A percentile compares a stretch with the other conserved stretches of the same genome.
These are phyloP conservation scores for Metschnikowia koreensis DNA, from an alignment of 805 yeast genomes.

Conservation along the genomic window DNA sequence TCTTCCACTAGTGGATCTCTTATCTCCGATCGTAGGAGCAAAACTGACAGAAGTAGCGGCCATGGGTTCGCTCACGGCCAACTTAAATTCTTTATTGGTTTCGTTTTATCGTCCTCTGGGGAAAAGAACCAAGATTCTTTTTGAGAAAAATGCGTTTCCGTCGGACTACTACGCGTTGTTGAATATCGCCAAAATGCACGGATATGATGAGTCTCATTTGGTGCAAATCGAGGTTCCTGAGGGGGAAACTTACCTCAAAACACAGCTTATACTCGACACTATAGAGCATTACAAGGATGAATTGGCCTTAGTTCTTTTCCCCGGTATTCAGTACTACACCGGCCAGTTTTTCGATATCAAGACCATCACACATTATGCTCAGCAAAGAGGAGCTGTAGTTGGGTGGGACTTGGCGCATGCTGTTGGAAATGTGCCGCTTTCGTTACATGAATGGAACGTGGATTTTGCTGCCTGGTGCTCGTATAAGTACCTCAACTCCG, in stretches of 20 bases:
- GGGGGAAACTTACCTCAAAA: constrained; percentile 55
- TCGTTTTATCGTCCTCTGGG: constrained; percentile 72
- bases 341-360: constrained; percentile 83
- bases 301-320: constrained; percentile 71
- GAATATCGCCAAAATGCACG: constrained; percentile 66
- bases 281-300: constrained; percentile 58
- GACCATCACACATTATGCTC: constrained; percentile 64
- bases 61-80: constrained; percentile 83
- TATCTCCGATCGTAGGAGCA: constrained; percentile 80
- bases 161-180: constrained; percentile 85
- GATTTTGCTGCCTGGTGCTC: constrained; percentile 97
- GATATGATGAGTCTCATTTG: constrained; percentile 49
- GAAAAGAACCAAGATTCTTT: constrained; percentile 63
- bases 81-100: constrained; percentile 70
- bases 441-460: constrained; percentile 82
- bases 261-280: constrained; percentile 57
- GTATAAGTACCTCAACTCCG: constrained; percentile 85
- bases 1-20: constrained; percentile 63
- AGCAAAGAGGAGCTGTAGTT: constrained; percentile 50
- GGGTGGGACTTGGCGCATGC: constrained; percentile 99
- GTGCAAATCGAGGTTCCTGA: constrained; percentile 62
- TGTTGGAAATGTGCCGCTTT: constrained; percentile 77
- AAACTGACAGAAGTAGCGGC: constrained; percentile 73
- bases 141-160: constrained; percentile 88
- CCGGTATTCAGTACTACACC: constrained; percentile 90